Conservation (phyloP, 2,329 filamentous ascomycete genomes). For the Diaporthe sp. region DNA sequence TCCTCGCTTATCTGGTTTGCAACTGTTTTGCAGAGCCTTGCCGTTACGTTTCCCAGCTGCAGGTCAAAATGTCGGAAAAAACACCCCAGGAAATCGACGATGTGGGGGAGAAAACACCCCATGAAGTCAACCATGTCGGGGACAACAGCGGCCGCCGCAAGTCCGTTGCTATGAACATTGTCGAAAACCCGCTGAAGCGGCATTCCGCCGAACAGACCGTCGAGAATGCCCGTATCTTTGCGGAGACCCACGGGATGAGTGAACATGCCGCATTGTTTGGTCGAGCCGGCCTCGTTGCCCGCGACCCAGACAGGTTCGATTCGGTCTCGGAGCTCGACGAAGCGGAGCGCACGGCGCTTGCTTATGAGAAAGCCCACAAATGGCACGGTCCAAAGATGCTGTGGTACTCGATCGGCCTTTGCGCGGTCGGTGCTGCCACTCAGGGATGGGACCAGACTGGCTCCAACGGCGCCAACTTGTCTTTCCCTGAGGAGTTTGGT, state of each 20-base stretch:
- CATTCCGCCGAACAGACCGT: slow-evolving; percentile 61
- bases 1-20: not conserved
- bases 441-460: slow-evolving; percentile 60
- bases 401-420: slow-evolving; percentile 73
- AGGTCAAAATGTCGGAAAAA: slow-evolving; percentile 26
- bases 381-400: slow-evolving; percentile 75
- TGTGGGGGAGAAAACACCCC: not conserved
- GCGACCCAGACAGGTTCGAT: slow-evolving; percentile 75
- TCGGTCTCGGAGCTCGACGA: slow-evolving; percentile 60
- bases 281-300: slow-evolving; percentile 81
- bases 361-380: slow-evolving; percentile 75
- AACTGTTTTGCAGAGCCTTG: not conserved
- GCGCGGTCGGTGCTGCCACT: slow-evolving; percentile 69
- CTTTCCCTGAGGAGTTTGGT: slow-evolving; percentile 68
- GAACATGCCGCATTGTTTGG: slow-evolving; percentile 72
- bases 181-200: slow-evolving; percentile 50
- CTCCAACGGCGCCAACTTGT: slow-evolving; percentile 66
- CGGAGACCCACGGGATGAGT: slow-evolving; percentile 68
- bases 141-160: slow-evolving; percentile 41
- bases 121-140: slow-evolving; percentile 15
- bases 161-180: slow-evolving; percentile 50
- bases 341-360: slow-evolving; percentile 71
- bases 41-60: not conserved
- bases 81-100: not conserved
- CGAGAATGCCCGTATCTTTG: slow-evolving; percentile 72